Conservation (phyloP, 768 basidiomycete species). For the Suillus luteus region DNA sequence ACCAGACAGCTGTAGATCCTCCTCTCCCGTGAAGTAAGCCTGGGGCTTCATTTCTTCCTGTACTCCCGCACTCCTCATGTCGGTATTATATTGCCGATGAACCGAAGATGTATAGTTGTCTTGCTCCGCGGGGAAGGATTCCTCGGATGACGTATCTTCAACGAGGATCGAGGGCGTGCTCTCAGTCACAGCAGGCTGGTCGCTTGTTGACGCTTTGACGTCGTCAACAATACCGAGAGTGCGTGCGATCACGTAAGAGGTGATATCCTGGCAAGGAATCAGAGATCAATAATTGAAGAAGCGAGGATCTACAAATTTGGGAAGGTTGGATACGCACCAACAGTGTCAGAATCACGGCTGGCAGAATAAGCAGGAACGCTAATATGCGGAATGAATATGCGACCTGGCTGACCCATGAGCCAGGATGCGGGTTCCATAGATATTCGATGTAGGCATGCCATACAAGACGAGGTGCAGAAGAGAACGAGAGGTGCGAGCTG, state of each 20-base stretch:
- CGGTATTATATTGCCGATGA: slow-evolving; percentile 10
- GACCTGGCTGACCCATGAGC: slow-evolving; percentile 67
- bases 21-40: slow-evolving; percentile 55
- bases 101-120: neutral
- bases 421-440: slow-evolving; percentile 62
- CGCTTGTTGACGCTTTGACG: slow-evolving; percentile 73
- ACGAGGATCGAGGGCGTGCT: slow-evolving; percentile 11
- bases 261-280: slow-evolving; percentile 58
- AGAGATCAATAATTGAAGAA: slow-evolving; percentile 11
- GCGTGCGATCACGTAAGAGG: slow-evolving; percentile 80
- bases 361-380: slow-evolving; percentile 50
- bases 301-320: slow-evolving; percentile 8
- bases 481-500: slow-evolving; percentile 21
- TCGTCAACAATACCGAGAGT: slow-evolving; percentile 78
- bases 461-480: slow-evolving; percentile 43
- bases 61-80: neutral
- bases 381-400: slow-evolving; percentile 68
- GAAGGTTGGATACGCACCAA: slow-evolving; percentile 49
- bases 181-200: slow-evolving; percentile 36
- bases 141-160: slow-evolving; percentile 19
- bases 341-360: slow-evolving; percentile 62
- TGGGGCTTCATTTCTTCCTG: slow-evolving; percentile 30
- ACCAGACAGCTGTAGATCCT: slow-evolving; percentile 58
- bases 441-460: slow-evolving; percentile 65
- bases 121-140: slow-evolving; percentile 19